Conservation (phyloP, 2,329 filamentous ascomycete species). For the Trichoderma sp. region DNA sequence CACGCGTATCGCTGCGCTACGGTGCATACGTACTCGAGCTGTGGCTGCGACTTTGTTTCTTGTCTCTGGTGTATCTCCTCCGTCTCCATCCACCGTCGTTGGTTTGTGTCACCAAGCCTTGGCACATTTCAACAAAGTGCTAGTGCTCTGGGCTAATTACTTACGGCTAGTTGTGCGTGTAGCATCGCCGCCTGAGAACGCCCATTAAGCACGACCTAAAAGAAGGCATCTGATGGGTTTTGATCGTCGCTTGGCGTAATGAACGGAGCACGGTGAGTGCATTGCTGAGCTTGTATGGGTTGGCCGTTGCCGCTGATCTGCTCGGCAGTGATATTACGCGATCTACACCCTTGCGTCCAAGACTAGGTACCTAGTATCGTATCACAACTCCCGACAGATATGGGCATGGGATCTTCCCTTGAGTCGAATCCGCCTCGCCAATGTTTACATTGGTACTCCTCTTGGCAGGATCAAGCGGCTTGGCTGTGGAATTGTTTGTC, state of each 20-base stretch:
- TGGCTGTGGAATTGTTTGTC: background rate
- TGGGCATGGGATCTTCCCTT: background rate
- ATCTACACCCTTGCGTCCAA: background rate
- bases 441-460: background rate
- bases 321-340: background rate
- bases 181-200: background rate
- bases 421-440: background rate
- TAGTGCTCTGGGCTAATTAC: conserved; percentile 2
- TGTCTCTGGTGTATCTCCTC: background rate
- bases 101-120: conserved; percentile 4
- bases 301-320: conserved; percentile 6
- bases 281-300: background rate
- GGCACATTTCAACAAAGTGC: background rate
- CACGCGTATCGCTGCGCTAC: background rate
- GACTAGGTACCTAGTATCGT: too few species aligned
- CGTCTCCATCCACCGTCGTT: background rate
- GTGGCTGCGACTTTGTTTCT: background rate
- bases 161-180: background rate
- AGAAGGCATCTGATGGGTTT: background rate
- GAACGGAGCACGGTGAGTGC: background rate
- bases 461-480: conserved; percentile 1
- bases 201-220: background rate
- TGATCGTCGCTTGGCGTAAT: background rate
- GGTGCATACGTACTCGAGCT: background rate
- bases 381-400: background rate